Conservation (phyloP, 176 grass and related monocot genomes). For the Triticum monococcum region DNA sequence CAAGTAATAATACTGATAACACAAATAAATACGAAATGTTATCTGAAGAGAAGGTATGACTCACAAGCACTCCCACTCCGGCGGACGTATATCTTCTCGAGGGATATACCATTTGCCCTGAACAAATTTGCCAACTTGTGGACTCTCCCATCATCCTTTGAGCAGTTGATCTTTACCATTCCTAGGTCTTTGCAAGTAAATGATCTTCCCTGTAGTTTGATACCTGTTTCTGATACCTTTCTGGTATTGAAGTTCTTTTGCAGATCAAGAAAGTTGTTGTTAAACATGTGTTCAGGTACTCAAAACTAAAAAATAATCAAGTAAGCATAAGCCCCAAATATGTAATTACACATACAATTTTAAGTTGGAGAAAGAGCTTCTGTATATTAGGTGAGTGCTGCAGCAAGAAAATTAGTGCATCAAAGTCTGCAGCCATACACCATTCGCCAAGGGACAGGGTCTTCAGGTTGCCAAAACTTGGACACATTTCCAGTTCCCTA, state of each 20-base stretch:
- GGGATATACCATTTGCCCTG: conserved; percentile 11
- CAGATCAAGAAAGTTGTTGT: neutral
- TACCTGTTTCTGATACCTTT: neutral
- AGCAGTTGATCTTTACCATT: conserved; percentile 28
- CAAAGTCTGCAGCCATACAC: conserved; percentile 19
- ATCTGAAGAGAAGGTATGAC: too few species aligned
- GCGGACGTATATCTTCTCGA: too few species aligned
- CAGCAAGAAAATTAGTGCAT: conserved; percentile 26
- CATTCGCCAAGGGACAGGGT: conserved; percentile 28
- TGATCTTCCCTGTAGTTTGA: neutral
- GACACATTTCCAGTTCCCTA: neutral
- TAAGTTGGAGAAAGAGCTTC: conserved; percentile 24
- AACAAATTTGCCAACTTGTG: conserved; percentile 20
- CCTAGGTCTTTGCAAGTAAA: conserved; percentile 8
- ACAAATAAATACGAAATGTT: too few species aligned
- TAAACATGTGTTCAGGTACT: neutral
- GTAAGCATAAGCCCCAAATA: too few species aligned
- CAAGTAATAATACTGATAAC: neutral
- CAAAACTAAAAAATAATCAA: too few species aligned
- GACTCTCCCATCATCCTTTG: neutral
- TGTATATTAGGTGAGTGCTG: conserved; percentile 24
- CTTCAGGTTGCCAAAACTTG: conserved; percentile 28
- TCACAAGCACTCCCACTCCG: too few species aligned
- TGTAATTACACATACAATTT: conserved; percentile 7
- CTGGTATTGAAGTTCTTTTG: neutral